Evolutionary conservation across 2,329 filamentous ascomycete genomes (phyloP).

Genomic region (Nannizzia gypsea): DNA sequence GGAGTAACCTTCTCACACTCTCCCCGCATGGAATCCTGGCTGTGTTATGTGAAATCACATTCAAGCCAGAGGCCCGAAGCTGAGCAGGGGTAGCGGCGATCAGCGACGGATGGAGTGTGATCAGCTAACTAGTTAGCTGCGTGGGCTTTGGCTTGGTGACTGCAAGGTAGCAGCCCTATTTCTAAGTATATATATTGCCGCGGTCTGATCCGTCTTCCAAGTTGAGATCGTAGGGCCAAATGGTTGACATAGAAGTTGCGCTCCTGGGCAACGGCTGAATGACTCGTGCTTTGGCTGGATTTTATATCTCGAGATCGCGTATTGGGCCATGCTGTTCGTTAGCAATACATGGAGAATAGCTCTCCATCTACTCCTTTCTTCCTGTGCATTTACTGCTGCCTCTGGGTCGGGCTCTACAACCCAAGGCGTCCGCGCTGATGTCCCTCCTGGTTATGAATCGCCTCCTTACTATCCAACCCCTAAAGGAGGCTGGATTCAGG

Average conservation of each 20-base stretch:
- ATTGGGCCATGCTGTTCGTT: neutral
- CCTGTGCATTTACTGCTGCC: neutral
- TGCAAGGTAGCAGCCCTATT: neutral
- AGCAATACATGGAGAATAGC: neutral
- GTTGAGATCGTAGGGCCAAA: neutral
- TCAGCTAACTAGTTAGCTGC: neutral
- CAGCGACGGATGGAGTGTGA: neutral
- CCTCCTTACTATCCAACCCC: conserved; percentile 62
- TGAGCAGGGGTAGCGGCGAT: neutral
- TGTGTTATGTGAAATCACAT: neutral
- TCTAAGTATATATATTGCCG: neutral
- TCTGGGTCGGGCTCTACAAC: neutral
- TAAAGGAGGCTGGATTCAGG: conserved; percentile 56
- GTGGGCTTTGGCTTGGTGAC: neutral
- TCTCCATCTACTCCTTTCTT: neutral
- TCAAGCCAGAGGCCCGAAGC: neutral
- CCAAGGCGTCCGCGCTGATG: neutral
- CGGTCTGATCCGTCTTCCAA: neutral
- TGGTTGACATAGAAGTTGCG: no score
- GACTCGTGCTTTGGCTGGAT: neutral
- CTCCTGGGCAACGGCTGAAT: no score
- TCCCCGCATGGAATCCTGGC: neutral
- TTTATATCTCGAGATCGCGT: neutral
- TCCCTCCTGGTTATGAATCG: conserved; percentile 15
- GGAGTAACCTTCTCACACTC: neutral